Evolutionary conservation across 2,329 filamentous ascomycete genomes (phyloP).

Genomic region (Fusarium anthophilum): DNA sequence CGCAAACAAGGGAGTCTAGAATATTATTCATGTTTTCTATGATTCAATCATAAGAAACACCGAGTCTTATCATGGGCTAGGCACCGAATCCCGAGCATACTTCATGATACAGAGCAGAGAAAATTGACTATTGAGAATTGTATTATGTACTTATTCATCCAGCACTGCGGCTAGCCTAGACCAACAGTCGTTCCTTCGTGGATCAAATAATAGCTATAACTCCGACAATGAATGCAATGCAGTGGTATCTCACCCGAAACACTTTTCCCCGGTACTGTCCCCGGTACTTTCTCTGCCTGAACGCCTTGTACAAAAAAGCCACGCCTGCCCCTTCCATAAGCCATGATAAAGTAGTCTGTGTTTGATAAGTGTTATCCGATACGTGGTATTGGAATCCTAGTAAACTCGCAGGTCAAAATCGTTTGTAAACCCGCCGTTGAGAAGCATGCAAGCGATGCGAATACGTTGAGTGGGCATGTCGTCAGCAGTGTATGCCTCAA

Average conservation of each 20-base stretch:
- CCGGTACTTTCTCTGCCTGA: constrained; percentile 14
- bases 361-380: background rate
- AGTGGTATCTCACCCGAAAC: constrained; percentile 40
- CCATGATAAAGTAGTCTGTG: constrained; percentile 6
- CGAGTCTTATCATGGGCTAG: background rate
- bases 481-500: constrained; percentile 56
- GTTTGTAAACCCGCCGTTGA: constrained; percentile 73
- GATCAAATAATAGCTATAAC: constrained; percentile 24
- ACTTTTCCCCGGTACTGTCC: constrained; percentile 14
- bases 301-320: constrained; percentile 28
- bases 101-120: background rate
- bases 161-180: background rate
- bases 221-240: constrained; percentile 32
- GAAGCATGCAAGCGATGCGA: constrained; percentile 70
- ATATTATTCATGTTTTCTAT: background rate
- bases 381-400: constrained; percentile 30
- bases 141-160: constrained; percentile 10
- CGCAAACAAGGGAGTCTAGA: background rate
- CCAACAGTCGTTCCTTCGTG: background rate
- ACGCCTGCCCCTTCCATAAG: constrained; percentile 1
- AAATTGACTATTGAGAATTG: background rate
- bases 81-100: background rate
- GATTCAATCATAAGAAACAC: background rate
- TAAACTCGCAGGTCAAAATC: constrained; percentile 63
- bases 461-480: constrained; percentile 69